phyloP scores from a whole-genome alignment of 345 rosid species.

The Euphorbia tirucalli region DNA sequence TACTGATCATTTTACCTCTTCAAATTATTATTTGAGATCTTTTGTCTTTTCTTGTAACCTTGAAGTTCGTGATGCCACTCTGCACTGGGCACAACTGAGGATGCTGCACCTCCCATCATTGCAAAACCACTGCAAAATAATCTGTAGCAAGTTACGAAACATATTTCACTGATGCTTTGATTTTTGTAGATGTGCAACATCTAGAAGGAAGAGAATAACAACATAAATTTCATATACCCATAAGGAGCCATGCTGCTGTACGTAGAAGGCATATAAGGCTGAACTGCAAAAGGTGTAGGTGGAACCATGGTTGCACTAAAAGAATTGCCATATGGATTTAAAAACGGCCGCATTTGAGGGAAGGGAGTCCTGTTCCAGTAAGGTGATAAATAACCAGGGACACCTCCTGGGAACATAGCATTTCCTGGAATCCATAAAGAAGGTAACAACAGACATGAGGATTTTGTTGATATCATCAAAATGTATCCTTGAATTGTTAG shows the following conservation, averaged over 20 bases:
- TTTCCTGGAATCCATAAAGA: conserved; percentile 28
- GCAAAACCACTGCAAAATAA: conserved; percentile 34
- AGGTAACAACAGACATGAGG: background rate
- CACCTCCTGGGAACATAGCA: conserved; percentile 30
- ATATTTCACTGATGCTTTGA: background rate
- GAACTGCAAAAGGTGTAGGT: conserved; percentile 23
- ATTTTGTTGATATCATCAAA: background rate
- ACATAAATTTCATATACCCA: conserved; percentile 25
- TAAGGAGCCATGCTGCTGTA: conserved; percentile 31
- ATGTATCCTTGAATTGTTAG: background rate
- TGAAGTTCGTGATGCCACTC: conserved; percentile 21
- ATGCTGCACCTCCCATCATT: conserved; percentile 24
- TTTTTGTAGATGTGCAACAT: background rate
- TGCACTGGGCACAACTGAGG: conserved; percentile 14
- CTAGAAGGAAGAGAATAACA: background rate
- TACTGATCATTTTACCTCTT: conserved; percentile 22
- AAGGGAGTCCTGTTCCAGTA: conserved; percentile 35
- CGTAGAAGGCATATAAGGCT: conserved; percentile 30
- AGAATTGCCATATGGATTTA: conserved; percentile 32
- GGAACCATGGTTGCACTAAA: conserved; percentile 31
- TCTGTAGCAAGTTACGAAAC: background rate
- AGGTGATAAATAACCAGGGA: conserved; percentile 28
- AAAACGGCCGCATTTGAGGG: conserved; percentile 28
- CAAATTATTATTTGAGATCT: conserved; percentile 19
- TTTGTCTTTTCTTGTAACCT: conserved; percentile 23